phyloP scores from a whole-genome alignment of 345 rosid genomes.

The Rhodamnia argentea region DNA sequence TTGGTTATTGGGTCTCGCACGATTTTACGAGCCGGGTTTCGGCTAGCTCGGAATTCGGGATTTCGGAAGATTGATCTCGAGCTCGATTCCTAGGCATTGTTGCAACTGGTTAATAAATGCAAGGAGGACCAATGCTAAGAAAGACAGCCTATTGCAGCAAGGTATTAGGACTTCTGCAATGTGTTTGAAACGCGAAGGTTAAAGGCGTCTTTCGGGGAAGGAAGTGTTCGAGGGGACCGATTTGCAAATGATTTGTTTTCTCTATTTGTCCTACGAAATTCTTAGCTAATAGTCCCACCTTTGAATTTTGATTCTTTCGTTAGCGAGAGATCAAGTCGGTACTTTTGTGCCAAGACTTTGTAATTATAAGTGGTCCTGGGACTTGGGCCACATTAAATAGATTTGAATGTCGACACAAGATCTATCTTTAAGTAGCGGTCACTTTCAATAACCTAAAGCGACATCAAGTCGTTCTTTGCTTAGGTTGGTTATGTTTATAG shows the following conservation, averaged over 20 bases:
- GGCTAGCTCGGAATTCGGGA: neutral
- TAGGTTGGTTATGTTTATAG: neutral
- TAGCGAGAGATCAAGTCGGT: neutral
- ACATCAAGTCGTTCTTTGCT: neutral
- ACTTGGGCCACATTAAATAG: neutral
- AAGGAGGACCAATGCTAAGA: neutral
- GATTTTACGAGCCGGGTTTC: neutral
- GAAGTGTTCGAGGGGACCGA: neutral
- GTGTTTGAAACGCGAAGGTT: neutral
- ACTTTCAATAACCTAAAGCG: neutral
- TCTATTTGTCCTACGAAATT: neutral
- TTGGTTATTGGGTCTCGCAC: neutral
- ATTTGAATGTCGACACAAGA: neutral
- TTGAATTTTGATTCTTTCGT: neutral
- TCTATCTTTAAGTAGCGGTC: neutral
- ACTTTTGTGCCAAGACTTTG: neutral
- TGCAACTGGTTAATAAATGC: neutral
- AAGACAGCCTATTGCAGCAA: neutral
- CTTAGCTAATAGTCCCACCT: neutral
- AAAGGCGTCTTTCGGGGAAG: neutral
- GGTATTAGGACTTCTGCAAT: neutral
- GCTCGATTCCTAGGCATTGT: neutral
- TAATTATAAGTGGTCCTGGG: neutral
- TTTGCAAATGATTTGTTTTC: neutral
- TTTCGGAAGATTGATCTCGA: neutral